Evolutionary conservation across 345 rosid genomes (phyloP).

Genomic region (Syzygium grande): DNA sequence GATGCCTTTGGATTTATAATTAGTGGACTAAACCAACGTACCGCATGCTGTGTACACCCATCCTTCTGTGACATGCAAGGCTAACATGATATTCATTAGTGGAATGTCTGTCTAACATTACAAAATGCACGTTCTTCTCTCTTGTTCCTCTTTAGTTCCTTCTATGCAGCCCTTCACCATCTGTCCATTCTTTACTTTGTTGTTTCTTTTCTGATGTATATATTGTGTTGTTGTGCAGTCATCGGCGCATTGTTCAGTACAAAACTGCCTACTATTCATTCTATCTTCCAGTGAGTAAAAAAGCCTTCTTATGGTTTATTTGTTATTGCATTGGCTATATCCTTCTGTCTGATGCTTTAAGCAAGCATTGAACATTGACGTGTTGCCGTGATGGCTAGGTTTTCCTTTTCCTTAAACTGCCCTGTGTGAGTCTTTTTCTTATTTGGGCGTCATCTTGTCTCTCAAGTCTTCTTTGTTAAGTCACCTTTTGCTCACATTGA

Average conservation of each 20-base stretch:
- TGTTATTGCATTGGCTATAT: background rate
- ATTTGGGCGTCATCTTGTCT: background rate
- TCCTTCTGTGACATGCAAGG: background rate
- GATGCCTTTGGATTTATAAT: background rate
- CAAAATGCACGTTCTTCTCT: background rate
- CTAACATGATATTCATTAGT: background rate
- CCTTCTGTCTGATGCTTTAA: background rate
- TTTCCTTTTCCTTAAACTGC: background rate
- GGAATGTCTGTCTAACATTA: background rate
- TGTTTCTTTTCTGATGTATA: background rate
- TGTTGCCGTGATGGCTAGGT: background rate
- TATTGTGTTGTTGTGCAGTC: conserved; percentile 30
- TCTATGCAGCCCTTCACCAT: background rate
- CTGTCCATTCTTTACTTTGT: background rate
- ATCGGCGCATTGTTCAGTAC: conserved; percentile 72
- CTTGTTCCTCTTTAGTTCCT: background rate
- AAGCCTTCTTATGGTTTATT: background rate
- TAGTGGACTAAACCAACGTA: background rate
- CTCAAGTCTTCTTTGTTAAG: background rate
- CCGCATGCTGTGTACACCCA: background rate
- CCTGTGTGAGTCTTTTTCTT: background rate
- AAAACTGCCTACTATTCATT: conserved; percentile 74
- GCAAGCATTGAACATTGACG: background rate
- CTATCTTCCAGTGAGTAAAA: conserved; percentile 71
- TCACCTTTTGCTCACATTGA: background rate